Evolutionary conservation across 1,284 basidiomycete species (phyloP), one percentile per base, ranked within the genome.

Genomic region (Entoloma clypeatum): DNA sequence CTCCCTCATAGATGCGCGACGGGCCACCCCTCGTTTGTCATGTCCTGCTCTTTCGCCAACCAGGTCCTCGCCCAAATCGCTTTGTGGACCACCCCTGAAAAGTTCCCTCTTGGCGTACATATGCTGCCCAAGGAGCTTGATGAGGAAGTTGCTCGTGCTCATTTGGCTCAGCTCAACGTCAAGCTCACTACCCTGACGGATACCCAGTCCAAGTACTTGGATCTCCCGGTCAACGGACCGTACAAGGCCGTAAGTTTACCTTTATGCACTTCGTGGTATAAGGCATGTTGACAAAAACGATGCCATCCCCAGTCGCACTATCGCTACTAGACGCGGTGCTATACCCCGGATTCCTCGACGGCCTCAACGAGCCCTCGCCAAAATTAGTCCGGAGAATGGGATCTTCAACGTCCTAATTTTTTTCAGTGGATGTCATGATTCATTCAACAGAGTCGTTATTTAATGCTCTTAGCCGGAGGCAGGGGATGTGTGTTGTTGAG

Each of bases 1-100:
- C 48, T 23, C 4, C 27, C 42, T 71, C 10, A 2, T 44, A 70
- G 84, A 25, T 90, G 86, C 62, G 86, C 85, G 32, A 95, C 91
- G 50, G 92, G 92, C 43, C 92, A 95, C 69, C 92, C 92, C 31
- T 94, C 92, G 39, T 92, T 92, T 69, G 95, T 99, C 74, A 99
- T 99, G 96, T 97, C 94, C 26, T 97, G 93, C 77, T 99, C 96
- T 42, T 99, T 99, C 78, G 75, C 92, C 67, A 99, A 99, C 81
- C 95, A 99, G 74, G 91, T 93, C 48, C 79, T 99, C 54, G 95
- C 95, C 36, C 95, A 99, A 75, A 98, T 99, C 59, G 95, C 92
- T 19, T 85, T 99, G 63, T 99, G 93, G 94, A 93, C 88, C 44
- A 89, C 86, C 57, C 85, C 86, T 28, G 77, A 81, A 62, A 78